Percentiles rank a stretch among this genome's conserved stretches.
Evolutionary conservation across 768 basidiomycete genomes (phyloP).

Genomic region (Trametes sanguinea): DNA sequence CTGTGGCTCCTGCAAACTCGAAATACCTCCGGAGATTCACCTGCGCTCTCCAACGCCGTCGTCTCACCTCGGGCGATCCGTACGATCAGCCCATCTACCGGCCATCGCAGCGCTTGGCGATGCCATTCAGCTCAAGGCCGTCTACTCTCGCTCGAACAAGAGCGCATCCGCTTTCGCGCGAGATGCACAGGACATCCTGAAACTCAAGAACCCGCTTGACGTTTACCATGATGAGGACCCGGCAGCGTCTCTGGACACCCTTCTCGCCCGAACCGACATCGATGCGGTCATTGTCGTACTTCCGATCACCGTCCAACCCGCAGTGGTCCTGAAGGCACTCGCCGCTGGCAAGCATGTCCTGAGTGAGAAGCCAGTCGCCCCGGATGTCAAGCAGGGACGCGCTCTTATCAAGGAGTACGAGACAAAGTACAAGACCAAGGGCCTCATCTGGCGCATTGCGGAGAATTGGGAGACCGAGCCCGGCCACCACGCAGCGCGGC

Average conservation of each 20-base stretch:
- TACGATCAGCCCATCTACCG: slow-evolving; percentile 70
- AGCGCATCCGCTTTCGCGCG: slow-evolving; percentile 56
- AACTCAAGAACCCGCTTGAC: slow-evolving; percentile 43
- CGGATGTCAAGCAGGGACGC: slow-evolving; percentile 64
- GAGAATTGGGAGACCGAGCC: slow-evolving; percentile 78
- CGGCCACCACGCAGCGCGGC: slow-evolving; percentile 49
- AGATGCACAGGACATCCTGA: slow-evolving; percentile 44
- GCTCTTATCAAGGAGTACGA: slow-evolving; percentile 70
- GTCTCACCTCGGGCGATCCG: background rate
- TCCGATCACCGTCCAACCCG: slow-evolving; percentile 76
- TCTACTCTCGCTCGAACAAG: slow-evolving; percentile 78
- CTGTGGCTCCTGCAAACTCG: background rate
- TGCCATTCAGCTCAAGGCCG: slow-evolving; percentile 56
- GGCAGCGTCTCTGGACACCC: slow-evolving; percentile 50
- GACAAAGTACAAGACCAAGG: slow-evolving; percentile 60
- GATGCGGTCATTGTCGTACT: slow-evolving; percentile 72
- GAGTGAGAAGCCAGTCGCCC: slow-evolving; percentile 85
- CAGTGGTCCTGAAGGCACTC: slow-evolving; percentile 60
- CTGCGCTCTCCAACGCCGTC: slow-evolving; percentile 14
- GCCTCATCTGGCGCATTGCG: slow-evolving; percentile 77
- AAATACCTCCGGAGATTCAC: slow-evolving; percentile 27
- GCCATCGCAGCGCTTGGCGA: slow-evolving; percentile 58
- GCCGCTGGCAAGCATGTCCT: slow-evolving; percentile 85
- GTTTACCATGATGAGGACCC: slow-evolving; percentile 59
- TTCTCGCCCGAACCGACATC: slow-evolving; percentile 72